Evolutionary conservation across 352 stramenopile genomes (phyloP).

Genomic region (Globisporangium nodosum): DNA sequence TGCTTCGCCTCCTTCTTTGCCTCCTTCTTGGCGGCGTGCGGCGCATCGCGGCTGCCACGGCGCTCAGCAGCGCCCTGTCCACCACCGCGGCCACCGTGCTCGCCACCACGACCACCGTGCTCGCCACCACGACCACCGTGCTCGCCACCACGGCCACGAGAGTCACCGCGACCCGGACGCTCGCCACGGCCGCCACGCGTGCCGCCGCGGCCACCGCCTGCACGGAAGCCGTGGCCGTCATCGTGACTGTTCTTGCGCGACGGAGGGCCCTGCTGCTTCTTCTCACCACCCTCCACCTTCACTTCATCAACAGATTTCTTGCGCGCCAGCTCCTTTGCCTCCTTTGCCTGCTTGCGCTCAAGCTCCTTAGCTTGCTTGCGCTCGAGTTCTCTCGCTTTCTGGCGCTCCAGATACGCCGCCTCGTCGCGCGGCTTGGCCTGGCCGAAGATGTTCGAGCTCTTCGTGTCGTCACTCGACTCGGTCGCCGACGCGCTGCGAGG

Average conservation of each 20-base stretch:
- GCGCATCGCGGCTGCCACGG: conserved; percentile 6
- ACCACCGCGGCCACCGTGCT: conserved; percentile 26
- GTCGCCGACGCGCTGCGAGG: conserved; percentile 41
- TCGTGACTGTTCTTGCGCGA: conserved; percentile 43
- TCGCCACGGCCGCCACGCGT: conserved; percentile 32
- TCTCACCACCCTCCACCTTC: conserved; percentile 25
- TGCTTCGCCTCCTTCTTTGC: background rate
- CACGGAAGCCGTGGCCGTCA: conserved; percentile 15
- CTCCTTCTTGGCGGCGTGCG: background rate
- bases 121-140: conserved; percentile 21
- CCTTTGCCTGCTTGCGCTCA: conserved; percentile 20
- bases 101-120: conserved; percentile 19
- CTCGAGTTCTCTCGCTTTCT: conserved; percentile 49
- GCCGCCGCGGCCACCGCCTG: conserved; percentile 19
- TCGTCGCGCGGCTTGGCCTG: conserved; percentile 85
- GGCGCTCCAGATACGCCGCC: conserved; percentile 53
- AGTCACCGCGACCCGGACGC: conserved; percentile 13
- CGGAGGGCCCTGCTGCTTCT: conserved; percentile 8
- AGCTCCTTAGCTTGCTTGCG: conserved; percentile 45
- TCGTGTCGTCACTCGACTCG: conserved; percentile 22
- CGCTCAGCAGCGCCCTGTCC: conserved; percentile 18
- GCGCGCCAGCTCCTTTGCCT: conserved; percentile 17
- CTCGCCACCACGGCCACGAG: conserved; percentile 19
- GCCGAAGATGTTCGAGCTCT: conserved; percentile 71
- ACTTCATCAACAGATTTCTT: conserved; percentile 12